Base-by-base conservation (phyloP, 805 yeast genomes). In the Torulaspora maleeae region DNA sequence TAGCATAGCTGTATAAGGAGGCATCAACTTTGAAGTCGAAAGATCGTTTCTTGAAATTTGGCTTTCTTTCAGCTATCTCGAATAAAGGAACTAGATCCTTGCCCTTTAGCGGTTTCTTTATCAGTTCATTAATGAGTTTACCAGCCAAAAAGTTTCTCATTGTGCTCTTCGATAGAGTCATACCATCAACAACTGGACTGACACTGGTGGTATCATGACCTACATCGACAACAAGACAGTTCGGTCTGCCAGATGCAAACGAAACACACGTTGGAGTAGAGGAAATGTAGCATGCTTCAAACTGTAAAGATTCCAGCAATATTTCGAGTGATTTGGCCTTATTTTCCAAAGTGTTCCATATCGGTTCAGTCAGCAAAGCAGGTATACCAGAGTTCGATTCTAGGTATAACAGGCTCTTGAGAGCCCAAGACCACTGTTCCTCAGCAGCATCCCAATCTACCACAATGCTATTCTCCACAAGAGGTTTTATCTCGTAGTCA, bases 201-300 rank as follows among this genome's bases (percentile, higher is more conserved):
- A 82, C 90, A 49, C 87, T 79, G 15, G 77, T 72, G 2, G 82
- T 69, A 60, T 85, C 90, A 59, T 86, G 93, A 5, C 96, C 96
- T 32, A 86, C 67, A 63, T 88, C 95, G 32, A 88, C 91, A 32
- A 88, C 88, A 27, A 88, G 70, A 61, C 95, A 88, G 49, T 83
- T 83, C 36, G 95, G 89, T 61, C 95, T 75, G 3, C 95, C 96
- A 52, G 85, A 83, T 9, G 91, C 89, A 67, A 90, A 90, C 1
- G 95, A 80, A 1, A 85, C 81, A 68, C 95, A 84, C 0, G 95
- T 83, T n/a, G 96, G 91, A 7, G 83, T 75, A 47, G 88, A 83
- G 11, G 86, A 89, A 19, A 86, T 63, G 60, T 83, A 90, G 47
- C 86, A 78, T 0, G 95, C 97, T 30, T 93, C 90, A 54, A 82